Conservation (phyloP, 1,139 yeast genomes). For the Blastobotrys arbuscula region DNA sequence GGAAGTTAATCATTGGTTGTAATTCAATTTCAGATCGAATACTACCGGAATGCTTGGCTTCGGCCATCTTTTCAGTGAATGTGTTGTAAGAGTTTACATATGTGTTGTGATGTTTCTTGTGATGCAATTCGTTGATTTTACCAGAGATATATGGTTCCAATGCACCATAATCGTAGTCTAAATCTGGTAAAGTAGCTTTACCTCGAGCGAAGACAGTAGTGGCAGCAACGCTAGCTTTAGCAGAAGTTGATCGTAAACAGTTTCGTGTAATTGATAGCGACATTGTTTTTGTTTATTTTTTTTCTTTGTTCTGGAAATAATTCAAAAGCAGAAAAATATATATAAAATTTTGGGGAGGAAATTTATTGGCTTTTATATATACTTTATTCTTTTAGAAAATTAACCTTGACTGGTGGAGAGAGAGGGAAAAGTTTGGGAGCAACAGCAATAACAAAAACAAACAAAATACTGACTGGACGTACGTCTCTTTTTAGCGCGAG, state of each 20-base stretch:
- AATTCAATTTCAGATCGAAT: constrained; percentile 61
- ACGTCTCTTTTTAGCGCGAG: too few relatives aligned
- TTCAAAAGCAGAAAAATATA: neutral
- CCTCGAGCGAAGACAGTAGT: constrained; percentile 11
- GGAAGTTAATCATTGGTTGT: constrained; percentile 81
- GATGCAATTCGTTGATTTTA: constrained; percentile 79
- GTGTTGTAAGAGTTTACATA: constrained; percentile 85
- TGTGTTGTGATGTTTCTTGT: constrained; percentile 92
- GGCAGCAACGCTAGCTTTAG: neutral
- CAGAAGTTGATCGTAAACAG: constrained; percentile 7
- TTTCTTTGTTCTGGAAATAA: neutral
- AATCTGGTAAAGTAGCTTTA: constrained; percentile 54
- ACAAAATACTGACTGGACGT: too few relatives aligned
- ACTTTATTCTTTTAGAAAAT: too few relatives aligned
- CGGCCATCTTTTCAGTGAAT: constrained; percentile 72
- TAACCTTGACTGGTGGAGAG: neutral
- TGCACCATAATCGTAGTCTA: constrained; percentile 83
- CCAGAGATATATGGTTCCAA: constrained; percentile 89
- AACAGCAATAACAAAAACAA: too few relatives aligned
- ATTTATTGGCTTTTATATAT: neutral
- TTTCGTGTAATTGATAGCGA: constrained; percentile 11
- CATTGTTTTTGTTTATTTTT: constrained; percentile 9
- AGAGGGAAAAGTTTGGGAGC: neutral
- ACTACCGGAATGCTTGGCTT: constrained; percentile 62
- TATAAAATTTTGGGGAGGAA: neutral